Conservation (phyloP, 495 filamentous ascomycete species). For the Aspergillus olivimuriae region DNA sequence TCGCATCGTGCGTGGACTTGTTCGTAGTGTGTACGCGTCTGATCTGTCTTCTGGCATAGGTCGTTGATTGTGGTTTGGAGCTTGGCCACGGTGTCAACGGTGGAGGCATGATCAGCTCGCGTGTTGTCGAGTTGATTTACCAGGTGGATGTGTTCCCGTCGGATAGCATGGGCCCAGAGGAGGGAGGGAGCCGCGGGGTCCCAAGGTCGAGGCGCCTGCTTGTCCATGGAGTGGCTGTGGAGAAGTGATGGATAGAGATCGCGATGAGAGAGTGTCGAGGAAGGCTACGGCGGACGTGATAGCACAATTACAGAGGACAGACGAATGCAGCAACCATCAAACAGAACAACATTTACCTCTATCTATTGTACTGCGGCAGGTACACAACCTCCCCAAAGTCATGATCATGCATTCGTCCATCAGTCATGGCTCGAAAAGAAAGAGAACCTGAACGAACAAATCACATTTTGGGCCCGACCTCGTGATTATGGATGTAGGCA, state of each 20-base stretch:
- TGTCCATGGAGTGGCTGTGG: constrained; percentile 2
- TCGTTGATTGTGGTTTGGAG: constrained; percentile 6
- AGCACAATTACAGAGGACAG: background rate
- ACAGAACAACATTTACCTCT: constrained; percentile 28
- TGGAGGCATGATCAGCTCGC: constrained; percentile 5
- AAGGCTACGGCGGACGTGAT: background rate
- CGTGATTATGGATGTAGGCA: constrained; percentile 37
- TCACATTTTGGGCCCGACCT: constrained; percentile 40
- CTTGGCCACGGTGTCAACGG: constrained; percentile 1
- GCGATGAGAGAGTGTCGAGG: too few relatives aligned
- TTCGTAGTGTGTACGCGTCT: too few relatives aligned
- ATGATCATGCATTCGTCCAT: constrained; percentile 20
- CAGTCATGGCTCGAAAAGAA: background rate
- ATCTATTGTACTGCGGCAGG: constrained; percentile 26
- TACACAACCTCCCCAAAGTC: constrained; percentile 27
- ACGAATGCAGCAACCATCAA: constrained; percentile 11
- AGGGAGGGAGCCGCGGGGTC: constrained; percentile 12
- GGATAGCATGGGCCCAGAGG: constrained; percentile 31
- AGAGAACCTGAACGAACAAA: constrained; percentile 28
- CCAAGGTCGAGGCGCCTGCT: background rate
- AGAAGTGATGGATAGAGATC: background rate
- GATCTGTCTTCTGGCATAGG: too few relatives aligned
- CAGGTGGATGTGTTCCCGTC: constrained; percentile 27
- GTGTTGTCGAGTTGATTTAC: constrained; percentile 13
- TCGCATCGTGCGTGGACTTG: too few relatives aligned